phyloP scores from a whole-genome alignment of 495 filamentous ascomycete genomes.

The Aspergillus baeticus region DNA sequence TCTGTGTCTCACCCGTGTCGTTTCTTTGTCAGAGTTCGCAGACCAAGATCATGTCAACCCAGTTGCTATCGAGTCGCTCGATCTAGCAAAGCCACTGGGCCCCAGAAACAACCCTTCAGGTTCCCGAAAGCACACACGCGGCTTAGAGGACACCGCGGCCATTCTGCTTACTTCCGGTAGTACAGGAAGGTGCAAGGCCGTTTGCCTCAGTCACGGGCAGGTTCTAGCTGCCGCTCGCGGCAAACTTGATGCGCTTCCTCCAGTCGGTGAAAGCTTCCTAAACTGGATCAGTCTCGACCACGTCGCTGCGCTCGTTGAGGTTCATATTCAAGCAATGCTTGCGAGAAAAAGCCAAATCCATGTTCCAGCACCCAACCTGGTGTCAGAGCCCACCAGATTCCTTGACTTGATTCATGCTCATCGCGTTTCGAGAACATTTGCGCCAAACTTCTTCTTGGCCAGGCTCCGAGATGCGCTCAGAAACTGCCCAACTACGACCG shows the following conservation, averaged over 20 bases:
- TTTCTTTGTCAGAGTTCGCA: background rate
- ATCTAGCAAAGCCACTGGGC: too few relatives aligned
- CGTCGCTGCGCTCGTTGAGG: conserved; percentile 51
- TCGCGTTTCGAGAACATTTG: conserved; percentile 47
- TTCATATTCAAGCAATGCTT: conserved; percentile 47
- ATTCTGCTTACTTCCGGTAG: conserved; percentile 60
- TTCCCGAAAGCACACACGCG: too few relatives aligned
- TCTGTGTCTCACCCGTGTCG: conserved; percentile 14
- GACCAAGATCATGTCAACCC: background rate
- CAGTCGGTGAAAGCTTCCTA: conserved; percentile 31
- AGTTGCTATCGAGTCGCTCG: too few relatives aligned
- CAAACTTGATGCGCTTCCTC: conserved; percentile 25
- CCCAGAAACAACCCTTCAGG: too few relatives aligned
- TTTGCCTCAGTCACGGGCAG: conserved; percentile 43
- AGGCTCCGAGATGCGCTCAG: background rate
- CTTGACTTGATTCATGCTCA: conserved; percentile 41
- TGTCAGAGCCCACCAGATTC: conserved; percentile 37
- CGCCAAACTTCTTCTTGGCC: conserved; percentile 56
- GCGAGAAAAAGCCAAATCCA: conserved; percentile 53
- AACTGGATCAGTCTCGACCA: conserved; percentile 57
- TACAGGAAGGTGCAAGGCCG: conserved; percentile 55
- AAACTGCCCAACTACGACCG: background rate
- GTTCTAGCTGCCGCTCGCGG: conserved; percentile 46
- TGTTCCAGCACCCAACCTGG: conserved; percentile 37
- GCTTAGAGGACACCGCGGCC: conserved; percentile 22